These are phyloP conservation scores for Arthrobotrys entomopaga DNA, from an alignment of 2,329 filamentous ascomycete genomes.

Conservation along the genomic window DNA sequence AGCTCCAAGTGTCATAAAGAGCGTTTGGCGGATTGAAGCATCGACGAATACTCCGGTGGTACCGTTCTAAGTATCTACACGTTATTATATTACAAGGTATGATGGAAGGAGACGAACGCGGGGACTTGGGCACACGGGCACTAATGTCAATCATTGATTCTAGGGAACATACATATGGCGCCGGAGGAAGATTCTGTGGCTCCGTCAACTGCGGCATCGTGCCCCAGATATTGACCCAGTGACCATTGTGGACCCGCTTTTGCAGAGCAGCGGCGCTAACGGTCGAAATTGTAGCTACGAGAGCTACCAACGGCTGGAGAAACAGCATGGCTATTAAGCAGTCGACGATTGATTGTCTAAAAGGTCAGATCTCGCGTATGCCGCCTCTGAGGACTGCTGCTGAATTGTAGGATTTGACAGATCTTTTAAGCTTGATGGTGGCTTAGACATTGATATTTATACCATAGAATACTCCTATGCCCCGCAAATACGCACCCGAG, in stretches of 20 bases:
- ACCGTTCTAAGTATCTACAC: slow-evolving; percentile 55
- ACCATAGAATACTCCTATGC: too few species aligned
- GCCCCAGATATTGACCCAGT: slow-evolving; percentile 73
- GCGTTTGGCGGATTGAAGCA: slow-evolving; percentile 73
- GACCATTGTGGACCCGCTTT: slow-evolving; percentile 57
- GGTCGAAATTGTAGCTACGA: slow-evolving; percentile 27
- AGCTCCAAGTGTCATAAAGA: slow-evolving; percentile 70
- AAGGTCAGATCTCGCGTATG: slow-evolving; percentile 7
- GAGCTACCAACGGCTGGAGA: slow-evolving; percentile 31
- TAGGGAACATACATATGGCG: slow-evolving; percentile 68
- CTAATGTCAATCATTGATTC: background rate
- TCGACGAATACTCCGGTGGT: slow-evolving; percentile 68
- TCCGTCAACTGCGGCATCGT: slow-evolving; percentile 75
- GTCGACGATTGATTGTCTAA: background rate
- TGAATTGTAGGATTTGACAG: too few species aligned
- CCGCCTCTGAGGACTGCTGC: background rate
- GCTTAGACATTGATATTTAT: too few species aligned
- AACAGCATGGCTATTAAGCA: slow-evolving; percentile 30
- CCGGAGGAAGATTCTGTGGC: slow-evolving; percentile 70
- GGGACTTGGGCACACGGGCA: too few species aligned
- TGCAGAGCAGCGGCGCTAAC: slow-evolving; percentile 29
- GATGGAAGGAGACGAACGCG: too few species aligned
- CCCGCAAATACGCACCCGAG: too few species aligned
- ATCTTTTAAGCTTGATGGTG: too few species aligned
- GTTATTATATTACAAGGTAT: background rate